Percentiles rank a stretch among this genome's conserved stretches.
Evolutionary conservation across 805 yeast species (phyloP).

Genomic region (Isabelozyma rhagii): DNA sequence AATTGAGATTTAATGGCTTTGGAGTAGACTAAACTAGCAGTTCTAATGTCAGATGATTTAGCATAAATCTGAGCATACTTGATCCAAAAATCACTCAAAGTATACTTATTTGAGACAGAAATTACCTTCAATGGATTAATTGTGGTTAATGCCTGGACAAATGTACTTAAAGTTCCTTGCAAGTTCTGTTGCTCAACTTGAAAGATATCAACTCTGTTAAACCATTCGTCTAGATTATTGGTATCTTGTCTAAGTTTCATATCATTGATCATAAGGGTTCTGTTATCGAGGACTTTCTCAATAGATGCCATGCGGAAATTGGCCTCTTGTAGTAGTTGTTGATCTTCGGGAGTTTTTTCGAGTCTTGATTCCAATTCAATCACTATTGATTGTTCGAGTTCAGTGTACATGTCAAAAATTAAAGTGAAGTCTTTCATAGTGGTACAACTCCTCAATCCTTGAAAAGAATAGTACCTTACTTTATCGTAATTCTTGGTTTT

Average conservation of each 20-base stretch:
- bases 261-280: slow-evolving; percentile 63
- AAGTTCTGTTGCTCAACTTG: slow-evolving; percentile 36
- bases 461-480: slow-evolving; percentile 38
- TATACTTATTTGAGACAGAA: slow-evolving; percentile 18
- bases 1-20: slow-evolving; percentile 73
- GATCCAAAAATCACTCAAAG: slow-evolving; percentile 65
- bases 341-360: slow-evolving; percentile 12
- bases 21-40: slow-evolving; percentile 61
- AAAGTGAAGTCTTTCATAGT: slow-evolving; percentile 61
- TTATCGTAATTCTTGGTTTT: slow-evolving; percentile 22
- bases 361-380: slow-evolving; percentile 11
- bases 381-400: slow-evolving; percentile 54
- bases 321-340: slow-evolving; percentile 16
- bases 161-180: slow-evolving; percentile 47
- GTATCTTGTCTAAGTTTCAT: slow-evolving; percentile 60
- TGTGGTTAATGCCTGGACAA: slow-evolving; percentile 59
- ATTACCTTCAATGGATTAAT: slow-evolving; percentile 56
- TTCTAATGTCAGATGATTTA: slow-evolving; percentile 46
- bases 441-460: slow-evolving; percentile 43
- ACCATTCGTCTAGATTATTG: slow-evolving; percentile 67
- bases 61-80: slow-evolving; percentile 66
- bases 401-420: slow-evolving; percentile 61
- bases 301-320: slow-evolving; percentile 46
- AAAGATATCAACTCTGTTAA: slow-evolving; percentile 51
- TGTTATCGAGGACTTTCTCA: slow-evolving; percentile 52